phyloP scores from a whole-genome alignment of 2,329 filamentous ascomycete genomes.

The Chrysoporthe cubensis region DNA sequence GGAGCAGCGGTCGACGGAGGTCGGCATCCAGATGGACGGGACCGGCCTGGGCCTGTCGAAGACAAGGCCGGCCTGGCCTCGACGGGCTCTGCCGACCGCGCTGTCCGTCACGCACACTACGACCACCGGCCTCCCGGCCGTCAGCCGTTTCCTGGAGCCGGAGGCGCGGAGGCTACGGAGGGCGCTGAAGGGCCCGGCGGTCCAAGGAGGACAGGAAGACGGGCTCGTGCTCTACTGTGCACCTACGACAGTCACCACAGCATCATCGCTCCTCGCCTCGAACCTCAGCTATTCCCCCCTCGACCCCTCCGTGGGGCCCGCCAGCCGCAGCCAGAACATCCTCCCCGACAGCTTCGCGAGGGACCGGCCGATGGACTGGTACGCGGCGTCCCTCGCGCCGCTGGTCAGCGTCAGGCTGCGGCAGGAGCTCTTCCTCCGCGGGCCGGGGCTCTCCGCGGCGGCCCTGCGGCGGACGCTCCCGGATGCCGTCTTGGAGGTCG shows the following conservation, averaged over 20 bases:
- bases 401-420: conserved; percentile 43
- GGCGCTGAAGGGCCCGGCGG: not conserved
- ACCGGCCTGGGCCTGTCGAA: conserved; percentile 27
- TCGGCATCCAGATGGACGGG: conserved; percentile 39
- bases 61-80: not conserved
- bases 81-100: not conserved
- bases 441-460: conserved; percentile 1
- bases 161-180: not conserved
- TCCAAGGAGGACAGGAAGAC: conserved; percentile 46
- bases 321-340: conserved; percentile 46
- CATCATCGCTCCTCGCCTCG: conserved; percentile 43
- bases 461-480: conserved; percentile 26
- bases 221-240: conserved; percentile 36
- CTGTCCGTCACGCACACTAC: conserved; percentile 13
- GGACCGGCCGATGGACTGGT: conserved; percentile 42
- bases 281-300: conserved; percentile 38
- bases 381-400: conserved; percentile 44
- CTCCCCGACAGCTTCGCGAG: conserved; percentile 42
- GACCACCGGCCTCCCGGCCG: conserved; percentile 10
- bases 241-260: conserved; percentile 40
- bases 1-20: conserved; percentile 29
- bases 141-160: conserved; percentile 14
- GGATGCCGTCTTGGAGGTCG: conserved; percentile 40
- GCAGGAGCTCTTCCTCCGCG: conserved; percentile 42
- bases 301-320: conserved; percentile 39